Conservation (phyloP, 495 filamentous ascomycete genomes). For the Xylaria acuta region DNA sequence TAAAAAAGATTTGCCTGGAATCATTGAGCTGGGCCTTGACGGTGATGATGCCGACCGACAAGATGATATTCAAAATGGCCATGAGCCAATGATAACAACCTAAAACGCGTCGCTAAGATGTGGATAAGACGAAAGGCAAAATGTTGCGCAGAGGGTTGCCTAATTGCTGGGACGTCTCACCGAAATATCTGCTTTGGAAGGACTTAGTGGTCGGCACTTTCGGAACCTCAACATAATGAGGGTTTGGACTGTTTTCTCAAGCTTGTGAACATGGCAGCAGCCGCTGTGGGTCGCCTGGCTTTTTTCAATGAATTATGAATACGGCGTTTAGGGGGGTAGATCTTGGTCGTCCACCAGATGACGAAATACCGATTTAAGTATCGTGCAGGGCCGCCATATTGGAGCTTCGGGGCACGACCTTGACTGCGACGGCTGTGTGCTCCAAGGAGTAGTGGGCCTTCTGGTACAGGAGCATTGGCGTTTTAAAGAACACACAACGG, state of each 20-base stretch:
- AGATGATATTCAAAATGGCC: slow-evolving; percentile 47
- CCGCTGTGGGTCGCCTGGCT: not conserved
- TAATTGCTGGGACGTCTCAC: not conserved
- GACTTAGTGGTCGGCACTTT: not conserved
- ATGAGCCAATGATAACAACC: slow-evolving; percentile 67
- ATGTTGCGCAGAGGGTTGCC: not conserved
- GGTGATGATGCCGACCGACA: slow-evolving; percentile 45
- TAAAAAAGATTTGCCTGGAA: slow-evolving; percentile 76
- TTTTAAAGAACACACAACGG: not conserved
- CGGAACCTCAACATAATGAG: not conserved
- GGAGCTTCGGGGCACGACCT: not conserved
- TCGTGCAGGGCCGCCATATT: not conserved
- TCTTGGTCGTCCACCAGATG: not conserved
- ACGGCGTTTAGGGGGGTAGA: slow-evolving; percentile 2
- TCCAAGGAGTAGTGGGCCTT: not conserved
- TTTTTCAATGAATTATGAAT: slow-evolving; percentile 5
- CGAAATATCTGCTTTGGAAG: not conserved
- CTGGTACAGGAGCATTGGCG: not conserved
- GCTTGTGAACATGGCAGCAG: not conserved
- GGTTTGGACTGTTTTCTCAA: not conserved
- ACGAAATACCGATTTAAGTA: not conserved
- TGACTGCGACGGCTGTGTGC: not conserved
- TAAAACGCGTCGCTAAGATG: slow-evolving; percentile 25
- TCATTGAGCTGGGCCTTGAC: slow-evolving; percentile 74
- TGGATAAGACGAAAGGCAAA: not conserved